Conservation (phyloP, 164 flowering plant species). For the Liquidambar formosana region DNA sequence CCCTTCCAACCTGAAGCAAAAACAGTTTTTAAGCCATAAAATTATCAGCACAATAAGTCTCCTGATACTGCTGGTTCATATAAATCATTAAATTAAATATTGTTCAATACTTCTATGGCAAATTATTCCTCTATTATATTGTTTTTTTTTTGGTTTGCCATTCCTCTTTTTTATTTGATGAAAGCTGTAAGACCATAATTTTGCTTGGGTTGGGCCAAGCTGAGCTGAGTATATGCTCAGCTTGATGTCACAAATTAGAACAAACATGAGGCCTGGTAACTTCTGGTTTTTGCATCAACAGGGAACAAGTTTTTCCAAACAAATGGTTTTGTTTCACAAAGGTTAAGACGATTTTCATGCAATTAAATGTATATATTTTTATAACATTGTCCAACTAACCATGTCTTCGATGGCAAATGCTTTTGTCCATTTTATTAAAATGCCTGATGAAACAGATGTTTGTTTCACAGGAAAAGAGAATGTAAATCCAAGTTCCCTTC, state of each 20-base stretch:
- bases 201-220: not conserved
- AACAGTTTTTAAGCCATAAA: not conserved
- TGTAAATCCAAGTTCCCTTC: slow-evolving; percentile 83
- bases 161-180: not conserved
- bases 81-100: not conserved
- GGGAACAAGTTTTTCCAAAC: not conserved
- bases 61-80: not conserved
- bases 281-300: not conserved
- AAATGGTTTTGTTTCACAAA: not conserved
- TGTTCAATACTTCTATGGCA: not conserved
- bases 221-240: not conserved
- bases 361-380: not conserved
- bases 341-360: not conserved
- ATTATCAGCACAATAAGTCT: not conserved
- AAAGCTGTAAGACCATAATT: not conserved
- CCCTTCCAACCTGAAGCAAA: slow-evolving; percentile 61
- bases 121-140: not conserved
- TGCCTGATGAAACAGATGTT: slow-evolving; percentile 69
- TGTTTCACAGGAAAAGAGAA: slow-evolving; percentile 93
- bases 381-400: slow-evolving; percentile 47
- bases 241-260: not conserved
- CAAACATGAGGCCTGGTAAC: not conserved
- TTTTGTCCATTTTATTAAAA: slow-evolving; percentile 86
- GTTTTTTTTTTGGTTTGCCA: too few relatives aligned
- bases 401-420: slow-evolving; percentile 71